A percentile compares a stretch with the other conserved stretches of the same genome.
Conservation (phyloP, 2,329 filamentous ascomycete species). For the Davidsoniella virescens region DNA sequence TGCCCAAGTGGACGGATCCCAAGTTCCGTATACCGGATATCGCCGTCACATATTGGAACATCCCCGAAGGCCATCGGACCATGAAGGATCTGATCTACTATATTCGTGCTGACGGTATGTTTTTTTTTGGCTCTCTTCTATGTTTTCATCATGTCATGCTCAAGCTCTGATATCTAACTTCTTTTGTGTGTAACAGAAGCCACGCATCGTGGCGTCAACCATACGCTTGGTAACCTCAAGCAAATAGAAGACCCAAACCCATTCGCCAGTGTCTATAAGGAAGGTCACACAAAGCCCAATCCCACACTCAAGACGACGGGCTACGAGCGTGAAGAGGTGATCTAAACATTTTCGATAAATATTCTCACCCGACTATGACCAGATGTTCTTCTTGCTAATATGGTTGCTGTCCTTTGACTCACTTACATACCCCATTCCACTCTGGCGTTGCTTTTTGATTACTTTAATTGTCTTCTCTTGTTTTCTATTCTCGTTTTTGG, state of each 20-base stretch:
- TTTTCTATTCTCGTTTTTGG: not conserved
- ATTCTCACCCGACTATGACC: not conserved
- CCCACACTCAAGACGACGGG: conserved; percentile 49
- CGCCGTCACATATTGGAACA: conserved; percentile 80
- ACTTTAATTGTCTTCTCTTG: not conserved
- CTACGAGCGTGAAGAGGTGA: conserved; percentile 71
- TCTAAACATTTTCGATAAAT: conserved; percentile 24
- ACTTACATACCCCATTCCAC: conserved; percentile 7
- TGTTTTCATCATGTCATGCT: not conserved
- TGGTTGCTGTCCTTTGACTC: not conserved
- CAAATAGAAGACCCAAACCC: conserved; percentile 83
- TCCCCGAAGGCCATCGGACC: conserved; percentile 65
- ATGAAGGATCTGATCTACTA: conserved; percentile 84
- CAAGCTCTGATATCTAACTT: not conserved
- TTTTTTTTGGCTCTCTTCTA: not conserved
- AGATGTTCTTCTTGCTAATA: not conserved
- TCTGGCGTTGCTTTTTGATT: conserved; percentile 1
- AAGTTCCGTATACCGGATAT: conserved; percentile 71
- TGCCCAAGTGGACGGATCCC: conserved; percentile 61
- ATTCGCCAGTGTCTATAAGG: conserved; percentile 70
- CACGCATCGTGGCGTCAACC: conserved; percentile 86
- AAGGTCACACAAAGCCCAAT: conserved; percentile 48
- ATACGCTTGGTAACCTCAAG: conserved; percentile 78
- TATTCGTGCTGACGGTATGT: conserved; percentile 52
- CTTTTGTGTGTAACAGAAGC: conserved; percentile 39